phyloP scores from a whole-genome alignment of 257 asterid species.

The Solanum paucissectum region DNA sequence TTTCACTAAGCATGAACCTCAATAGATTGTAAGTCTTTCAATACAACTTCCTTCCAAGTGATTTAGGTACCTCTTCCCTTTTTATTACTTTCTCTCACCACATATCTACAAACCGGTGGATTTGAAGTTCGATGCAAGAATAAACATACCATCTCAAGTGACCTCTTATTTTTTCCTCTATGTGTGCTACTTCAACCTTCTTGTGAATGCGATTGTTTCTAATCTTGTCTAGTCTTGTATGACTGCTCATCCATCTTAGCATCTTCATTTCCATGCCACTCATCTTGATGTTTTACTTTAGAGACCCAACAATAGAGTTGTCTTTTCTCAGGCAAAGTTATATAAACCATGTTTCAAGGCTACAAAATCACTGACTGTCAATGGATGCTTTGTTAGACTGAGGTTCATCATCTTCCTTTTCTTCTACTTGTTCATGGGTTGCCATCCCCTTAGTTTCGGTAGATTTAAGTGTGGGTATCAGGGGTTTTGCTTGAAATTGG shows the following conservation, averaged over 20 bases:
- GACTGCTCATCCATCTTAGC: not conserved
- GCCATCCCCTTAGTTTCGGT: not conserved
- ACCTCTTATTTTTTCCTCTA: not conserved
- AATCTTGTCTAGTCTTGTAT: not conserved
- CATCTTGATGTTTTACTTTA: not conserved
- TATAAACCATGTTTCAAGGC: not conserved
- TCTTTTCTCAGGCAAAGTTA: not conserved
- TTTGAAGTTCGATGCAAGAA: not conserved
- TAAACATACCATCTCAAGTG: not conserved
- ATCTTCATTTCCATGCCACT: not conserved
- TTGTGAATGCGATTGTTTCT: not conserved
- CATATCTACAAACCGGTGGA: not conserved
- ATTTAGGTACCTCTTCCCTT: not conserved
- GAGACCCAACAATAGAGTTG: not conserved
- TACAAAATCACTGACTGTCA: not conserved
- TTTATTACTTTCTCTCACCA: not conserved
- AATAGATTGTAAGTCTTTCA: not conserved
- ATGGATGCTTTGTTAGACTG: not conserved
- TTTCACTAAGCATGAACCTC: not conserved
- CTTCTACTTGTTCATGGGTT: not conserved
- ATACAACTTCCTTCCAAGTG: not conserved
- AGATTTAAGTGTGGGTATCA: not conserved
- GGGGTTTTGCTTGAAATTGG: not conserved
- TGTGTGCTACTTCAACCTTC: not conserved
- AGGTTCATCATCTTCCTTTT: not conserved